A percentile compares a stretch with the other conserved stretches of the same genome.
Evolutionary conservation across 495 filamentous ascomycete species (phyloP).

Genomic region (Lophiotrema nucula): DNA sequence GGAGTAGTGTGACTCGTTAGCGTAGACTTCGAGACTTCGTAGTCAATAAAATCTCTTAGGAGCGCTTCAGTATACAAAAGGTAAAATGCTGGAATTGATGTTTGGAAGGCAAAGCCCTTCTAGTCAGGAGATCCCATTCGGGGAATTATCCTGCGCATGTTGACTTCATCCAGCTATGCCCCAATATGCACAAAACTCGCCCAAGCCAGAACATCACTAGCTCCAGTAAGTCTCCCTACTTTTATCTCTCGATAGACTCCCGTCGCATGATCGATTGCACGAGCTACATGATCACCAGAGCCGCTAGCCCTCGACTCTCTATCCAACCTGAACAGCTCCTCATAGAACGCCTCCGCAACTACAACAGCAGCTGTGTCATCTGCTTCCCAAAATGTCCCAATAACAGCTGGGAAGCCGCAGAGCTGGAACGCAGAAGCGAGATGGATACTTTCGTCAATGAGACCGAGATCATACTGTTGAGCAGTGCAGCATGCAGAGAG

Average conservation of each 20-base stretch:
- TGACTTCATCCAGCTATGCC: not conserved
- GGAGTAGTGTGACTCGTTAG: too few species aligned
- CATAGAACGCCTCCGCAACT: not conserved
- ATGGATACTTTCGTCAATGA: constrained; percentile 20
- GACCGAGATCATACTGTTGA: not conserved
- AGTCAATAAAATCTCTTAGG: too few species aligned
- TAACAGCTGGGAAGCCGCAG: constrained; percentile 6
- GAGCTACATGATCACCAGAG: not conserved
- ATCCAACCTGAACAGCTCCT: not conserved
- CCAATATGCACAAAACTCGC: not conserved
- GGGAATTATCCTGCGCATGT: too few species aligned
- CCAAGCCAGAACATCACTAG: not conserved
- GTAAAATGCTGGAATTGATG: too few species aligned
- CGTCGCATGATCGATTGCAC: not conserved
- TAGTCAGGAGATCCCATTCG: too few species aligned
- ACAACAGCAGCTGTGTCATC: constrained; percentile 6
- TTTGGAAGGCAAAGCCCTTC: too few species aligned
- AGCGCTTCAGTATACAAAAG: too few species aligned
- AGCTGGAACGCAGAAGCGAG: constrained; percentile 11
- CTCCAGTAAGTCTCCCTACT: not conserved
- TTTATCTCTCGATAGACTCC: not conserved
- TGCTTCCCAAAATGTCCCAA: constrained; percentile 16
- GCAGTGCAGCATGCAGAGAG: constrained; percentile 21
- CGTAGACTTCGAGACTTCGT: too few species aligned
- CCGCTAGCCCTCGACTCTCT: not conserved